Evolutionary conservation across 441 rosid genomes (phyloP).

Genomic region (Erodium texanum): DNA sequence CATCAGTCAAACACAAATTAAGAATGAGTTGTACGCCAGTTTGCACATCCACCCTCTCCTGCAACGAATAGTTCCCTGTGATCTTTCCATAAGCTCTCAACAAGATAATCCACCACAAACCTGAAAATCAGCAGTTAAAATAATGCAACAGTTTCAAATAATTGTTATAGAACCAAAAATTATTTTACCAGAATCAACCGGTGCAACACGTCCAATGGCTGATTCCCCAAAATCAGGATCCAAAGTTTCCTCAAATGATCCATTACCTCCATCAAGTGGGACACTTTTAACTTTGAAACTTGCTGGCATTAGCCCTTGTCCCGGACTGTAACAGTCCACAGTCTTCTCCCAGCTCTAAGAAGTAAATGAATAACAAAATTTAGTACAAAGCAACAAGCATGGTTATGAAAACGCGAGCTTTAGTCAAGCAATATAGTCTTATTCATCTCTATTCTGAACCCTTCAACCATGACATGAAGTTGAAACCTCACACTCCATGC

Average conservation of each 20-base stretch:
- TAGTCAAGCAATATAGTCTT: not conserved
- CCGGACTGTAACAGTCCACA: slow-evolving; percentile 93
- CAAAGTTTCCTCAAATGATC: slow-evolving; percentile 66
- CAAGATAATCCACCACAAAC: slow-evolving; percentile 93
- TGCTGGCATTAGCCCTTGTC: slow-evolving; percentile 95
- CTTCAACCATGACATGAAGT: not conserved
- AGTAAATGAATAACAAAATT: not conserved
- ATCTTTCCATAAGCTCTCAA: slow-evolving; percentile 80
- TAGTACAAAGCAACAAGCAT: not conserved
- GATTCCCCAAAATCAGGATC: slow-evolving; percentile 94
- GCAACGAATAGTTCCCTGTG: slow-evolving; percentile 72
- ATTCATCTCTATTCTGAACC: not conserved
- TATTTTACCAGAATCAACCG: slow-evolving; percentile 60
- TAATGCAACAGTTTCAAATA: not conserved
- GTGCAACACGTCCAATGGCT: slow-evolving; percentile 88
- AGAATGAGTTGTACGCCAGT: slow-evolving; percentile 87
- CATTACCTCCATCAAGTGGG: slow-evolving; percentile 62
- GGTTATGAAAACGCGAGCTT: not conserved
- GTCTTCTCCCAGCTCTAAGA: slow-evolving; percentile 94
- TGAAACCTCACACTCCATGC: not conserved
- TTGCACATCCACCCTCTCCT: slow-evolving; percentile 88
- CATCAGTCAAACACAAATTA: slow-evolving; percentile 74
- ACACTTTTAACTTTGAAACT: slow-evolving; percentile 86
- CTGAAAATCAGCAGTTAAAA: slow-evolving; percentile 26
- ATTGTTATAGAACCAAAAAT: not conserved